phyloP scores from a whole-genome alignment of 768 basidiomycete genomes.

The Leccinum olivaceopallidum region DNA sequence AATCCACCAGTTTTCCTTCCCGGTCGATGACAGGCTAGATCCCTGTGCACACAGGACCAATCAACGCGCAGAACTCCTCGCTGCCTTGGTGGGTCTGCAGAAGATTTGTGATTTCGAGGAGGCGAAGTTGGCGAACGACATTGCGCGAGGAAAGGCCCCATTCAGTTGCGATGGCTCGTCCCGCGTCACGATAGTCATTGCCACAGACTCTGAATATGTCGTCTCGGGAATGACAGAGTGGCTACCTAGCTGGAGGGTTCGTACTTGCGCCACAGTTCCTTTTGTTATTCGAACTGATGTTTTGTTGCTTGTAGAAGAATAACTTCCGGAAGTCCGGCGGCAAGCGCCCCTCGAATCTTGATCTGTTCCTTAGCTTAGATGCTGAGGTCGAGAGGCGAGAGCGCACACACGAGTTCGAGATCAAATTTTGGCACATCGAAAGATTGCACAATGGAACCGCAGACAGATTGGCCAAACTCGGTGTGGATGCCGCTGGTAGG shows the following conservation, averaged over 20 bases:
- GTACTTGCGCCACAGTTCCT: neutral
- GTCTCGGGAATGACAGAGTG: constrained; percentile 12
- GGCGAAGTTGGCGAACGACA: neutral
- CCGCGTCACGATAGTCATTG: neutral
- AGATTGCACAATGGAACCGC: constrained; percentile 27
- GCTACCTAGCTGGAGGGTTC: constrained; percentile 10
- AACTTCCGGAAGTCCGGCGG: constrained; percentile 2
- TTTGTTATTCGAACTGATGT: neutral
- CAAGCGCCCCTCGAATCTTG: constrained; percentile 6
- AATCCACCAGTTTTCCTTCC: constrained; percentile 2
- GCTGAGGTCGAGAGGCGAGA: constrained; percentile 1
- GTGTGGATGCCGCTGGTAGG: neutral
- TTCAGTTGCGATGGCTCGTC: neutral
- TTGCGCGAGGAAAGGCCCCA: neutral
- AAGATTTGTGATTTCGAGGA: constrained; percentile 29
- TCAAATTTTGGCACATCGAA: constrained; percentile 30
- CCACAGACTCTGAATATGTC: constrained; percentile 12
- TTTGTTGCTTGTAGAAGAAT: neutral
- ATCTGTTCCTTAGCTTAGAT: constrained; percentile 9
- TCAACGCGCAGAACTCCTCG: constrained; percentile 2
- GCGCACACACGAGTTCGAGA: constrained; percentile 1
- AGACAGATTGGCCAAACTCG: constrained; percentile 24
- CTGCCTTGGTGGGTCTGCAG: constrained; percentile 18
- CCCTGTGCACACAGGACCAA: neutral
- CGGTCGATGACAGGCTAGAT: neutral